Evolutionary conservation across 352 stramenopile genomes (phyloP), one percentile per base, ranked within the genome.

Genomic region (Phytophthora hybrid): DNA sequence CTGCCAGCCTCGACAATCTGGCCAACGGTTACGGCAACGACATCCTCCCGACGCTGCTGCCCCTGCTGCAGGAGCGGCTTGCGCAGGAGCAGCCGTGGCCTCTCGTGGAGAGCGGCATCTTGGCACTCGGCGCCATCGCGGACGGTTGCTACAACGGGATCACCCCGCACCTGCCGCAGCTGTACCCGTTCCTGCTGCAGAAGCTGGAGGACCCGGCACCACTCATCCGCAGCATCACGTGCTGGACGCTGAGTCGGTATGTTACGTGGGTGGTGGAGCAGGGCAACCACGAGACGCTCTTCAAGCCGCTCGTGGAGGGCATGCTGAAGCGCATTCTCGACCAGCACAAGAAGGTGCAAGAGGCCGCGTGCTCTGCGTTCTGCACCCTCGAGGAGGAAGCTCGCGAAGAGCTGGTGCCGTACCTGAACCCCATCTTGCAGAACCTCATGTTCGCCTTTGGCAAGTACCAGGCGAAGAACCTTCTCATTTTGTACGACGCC

Each of bases 401-500:
- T 9, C 90, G 93, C 39, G 94, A 98, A 66, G 82, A 98, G 39
- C 87, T 99, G 55, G 85, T 89, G 52, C 96, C 95, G 21, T 99
- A 98, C 76, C 80, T 99, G 60, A 90, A 87, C 56, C 93, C 93
- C 34, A 97, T 99, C 46, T 84, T 98, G 69, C 89, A 93, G 68
- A 97, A 92, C 66, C 82, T 99, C 37, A 97, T 97, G 74, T 91
- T 92, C 51, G 96, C 96, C 8, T 95, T 99, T 69, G 79, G 86
- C 76, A 93, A 97, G 73, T 99, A 98, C 80, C 89, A 98, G 62
- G 95, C 91, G 18, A 96, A 98, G 65, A 98, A 97, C 81, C 72
- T 99, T 51, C 73, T 99, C 23, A 98, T 99, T 55, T 79, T 99
- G 69, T 99, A 99, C 81, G 97, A 99, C 73, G 97, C 94, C 26